Percentiles rank a stretch among this genome's conserved stretches.
Evolutionary conservation across 225 moss, liverwort and hornwort species (phyloP).

Genomic region (Rhytidiadelphus loreus): DNA sequence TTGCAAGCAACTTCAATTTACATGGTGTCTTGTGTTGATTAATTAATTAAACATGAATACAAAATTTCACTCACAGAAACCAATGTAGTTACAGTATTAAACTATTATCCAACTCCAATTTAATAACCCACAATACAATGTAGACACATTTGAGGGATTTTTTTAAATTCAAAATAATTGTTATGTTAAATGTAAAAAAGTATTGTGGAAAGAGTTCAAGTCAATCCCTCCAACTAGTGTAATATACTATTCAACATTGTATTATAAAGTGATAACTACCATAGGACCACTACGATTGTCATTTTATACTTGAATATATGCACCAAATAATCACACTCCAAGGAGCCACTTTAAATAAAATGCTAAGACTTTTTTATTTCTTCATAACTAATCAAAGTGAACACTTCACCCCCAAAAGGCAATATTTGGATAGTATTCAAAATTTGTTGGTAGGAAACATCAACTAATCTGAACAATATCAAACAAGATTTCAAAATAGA

Average conservation of each 20-base stretch:
- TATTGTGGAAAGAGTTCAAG: rapidly evolving
- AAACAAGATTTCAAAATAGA: background rate
- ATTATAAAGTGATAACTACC: background rate
- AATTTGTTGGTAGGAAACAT: background rate
- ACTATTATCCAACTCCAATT: no score
- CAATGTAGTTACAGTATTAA: no score
- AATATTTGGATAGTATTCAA: background rate
- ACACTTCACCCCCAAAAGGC: background rate
- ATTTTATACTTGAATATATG: rapidly evolving
- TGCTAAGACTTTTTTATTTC: background rate
- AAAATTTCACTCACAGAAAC: no score
- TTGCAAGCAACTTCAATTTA: no score
- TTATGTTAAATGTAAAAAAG: rapidly evolving
- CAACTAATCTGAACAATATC: background rate
- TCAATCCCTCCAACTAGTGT: no score
- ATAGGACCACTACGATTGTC: background rate
- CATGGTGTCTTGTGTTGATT: no score
- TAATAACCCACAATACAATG: no score
- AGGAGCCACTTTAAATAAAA: background rate
- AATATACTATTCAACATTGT: background rate
- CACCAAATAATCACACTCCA: background rate
- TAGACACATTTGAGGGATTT: no score
- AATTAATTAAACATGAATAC: no score
- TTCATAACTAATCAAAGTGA: background rate
- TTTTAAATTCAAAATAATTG: no score